Conservation (phyloP, 148 eudicot species). For the Rhododendron griersonianum region DNA sequence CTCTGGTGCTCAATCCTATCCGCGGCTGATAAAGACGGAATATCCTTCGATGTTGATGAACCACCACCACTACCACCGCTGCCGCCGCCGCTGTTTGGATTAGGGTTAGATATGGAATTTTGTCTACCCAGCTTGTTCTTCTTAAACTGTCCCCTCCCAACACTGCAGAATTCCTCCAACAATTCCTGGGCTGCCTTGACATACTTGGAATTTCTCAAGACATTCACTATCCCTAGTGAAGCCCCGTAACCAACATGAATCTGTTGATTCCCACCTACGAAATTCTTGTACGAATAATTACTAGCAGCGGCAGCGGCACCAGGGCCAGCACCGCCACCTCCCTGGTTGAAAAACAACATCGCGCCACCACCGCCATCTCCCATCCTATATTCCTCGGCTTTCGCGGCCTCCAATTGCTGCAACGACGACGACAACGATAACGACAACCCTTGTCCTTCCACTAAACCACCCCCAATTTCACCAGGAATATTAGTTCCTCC, state of each 20-base stretch:
- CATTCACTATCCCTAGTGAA: conserved; percentile 53
- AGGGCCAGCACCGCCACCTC: conserved; percentile 9
- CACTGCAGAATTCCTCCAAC: conserved; percentile 84
- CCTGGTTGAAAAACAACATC: conserved; percentile 56
- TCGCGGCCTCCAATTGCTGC: conserved; percentile 55
- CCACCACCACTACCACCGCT: conserved; percentile 29
- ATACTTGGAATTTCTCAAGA: conserved; percentile 69
- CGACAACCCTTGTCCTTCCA: conserved; percentile 69
- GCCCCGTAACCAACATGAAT: conserved; percentile 57
- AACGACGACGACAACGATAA: conserved; percentile 65
- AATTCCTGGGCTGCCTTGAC: conserved; percentile 74
- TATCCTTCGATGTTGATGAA: conserved; percentile 44
- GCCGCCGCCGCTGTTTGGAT: conserved; percentile 23
- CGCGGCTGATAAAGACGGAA: conserved; percentile 56
- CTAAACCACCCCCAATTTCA: conserved; percentile 19
- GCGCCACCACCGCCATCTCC: conserved; percentile 34
- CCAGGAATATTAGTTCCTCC: conserved; percentile 17
- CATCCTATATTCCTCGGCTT: conserved; percentile 53
- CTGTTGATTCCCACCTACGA: conserved; percentile 31
- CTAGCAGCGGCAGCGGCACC: conserved; percentile 8
- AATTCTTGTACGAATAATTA: conserved; percentile 36
- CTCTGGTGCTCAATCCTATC: conserved; percentile 93
- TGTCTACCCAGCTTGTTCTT: conserved; percentile 40
- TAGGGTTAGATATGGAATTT: conserved; percentile 30
- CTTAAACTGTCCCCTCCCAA: conserved; percentile 67